Evolutionary conservation across 495 filamentous ascomycete species (phyloP).

Genomic region (Xeromyces bisporus): DNA sequence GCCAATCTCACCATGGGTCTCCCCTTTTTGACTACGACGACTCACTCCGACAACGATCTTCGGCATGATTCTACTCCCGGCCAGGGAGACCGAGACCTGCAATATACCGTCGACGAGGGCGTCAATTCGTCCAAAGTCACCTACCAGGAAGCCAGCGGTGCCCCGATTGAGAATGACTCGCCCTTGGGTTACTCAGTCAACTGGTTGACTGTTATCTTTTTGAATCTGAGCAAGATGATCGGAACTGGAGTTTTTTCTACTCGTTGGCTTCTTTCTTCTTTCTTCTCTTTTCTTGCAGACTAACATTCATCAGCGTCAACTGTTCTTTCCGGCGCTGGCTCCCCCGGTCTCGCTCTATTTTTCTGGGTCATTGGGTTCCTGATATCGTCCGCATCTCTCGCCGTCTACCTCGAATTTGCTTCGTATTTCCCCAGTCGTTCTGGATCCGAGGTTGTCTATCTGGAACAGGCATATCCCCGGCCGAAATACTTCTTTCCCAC

Average conservation of each 20-base stretch:
- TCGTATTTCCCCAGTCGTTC: conserved; percentile 48
- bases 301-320: conserved; percentile 26
- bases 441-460: conserved; percentile 46
- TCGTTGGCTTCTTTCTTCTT: conserved; percentile 24
- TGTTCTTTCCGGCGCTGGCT: conserved; percentile 38
- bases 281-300: background rate
- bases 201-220: conserved; percentile 36
- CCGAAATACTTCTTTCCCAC: conserved; percentile 45
- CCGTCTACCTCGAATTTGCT: conserved; percentile 43
- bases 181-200: conserved; percentile 45
- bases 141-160: conserved; percentile 46
- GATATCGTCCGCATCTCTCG: conserved; percentile 30
- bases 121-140: conserved; percentile 37
- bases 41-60: too few relatives aligned
- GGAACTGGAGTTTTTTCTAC: conserved; percentile 51
- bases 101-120: conserved; percentile 35
- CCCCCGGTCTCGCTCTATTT: conserved; percentile 40
- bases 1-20: too few relatives aligned
- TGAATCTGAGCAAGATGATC: conserved; percentile 51
- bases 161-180: conserved; percentile 41
- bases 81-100: conserved; percentile 12
- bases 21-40: too few relatives aligned
- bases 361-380: conserved; percentile 45
- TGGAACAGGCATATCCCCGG: conserved; percentile 46
- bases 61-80: background rate